phyloP scores from a whole-genome alignment of 2,329 filamentous ascomycete genomes.

The Diaporthe australafricana region DNA sequence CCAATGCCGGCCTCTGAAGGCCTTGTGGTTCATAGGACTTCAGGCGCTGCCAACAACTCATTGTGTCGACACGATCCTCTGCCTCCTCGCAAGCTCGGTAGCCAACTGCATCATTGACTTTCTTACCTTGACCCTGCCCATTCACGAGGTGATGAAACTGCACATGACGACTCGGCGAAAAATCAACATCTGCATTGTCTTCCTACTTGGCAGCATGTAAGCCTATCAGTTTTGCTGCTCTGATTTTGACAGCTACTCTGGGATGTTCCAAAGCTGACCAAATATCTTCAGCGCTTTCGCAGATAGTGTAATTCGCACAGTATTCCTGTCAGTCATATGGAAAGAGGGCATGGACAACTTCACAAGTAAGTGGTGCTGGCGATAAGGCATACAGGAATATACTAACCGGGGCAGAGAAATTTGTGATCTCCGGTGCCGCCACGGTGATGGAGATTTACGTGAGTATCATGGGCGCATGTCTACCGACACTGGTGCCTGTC shows the following conservation, averaged over 20 bases:
- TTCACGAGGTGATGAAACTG: not conserved
- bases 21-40: not conserved
- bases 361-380: not conserved
- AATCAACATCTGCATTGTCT: not conserved
- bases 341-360: not conserved
- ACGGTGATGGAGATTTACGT: conserved; percentile 39
- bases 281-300: not conserved
- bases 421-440: not conserved
- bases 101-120: not conserved
- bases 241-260: too few relatives aligned
- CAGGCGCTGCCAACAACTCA: not conserved
- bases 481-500: conserved; percentile 37
- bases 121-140: not conserved
- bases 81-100: not conserved
- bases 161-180: not conserved
- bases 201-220: conserved; percentile 2
- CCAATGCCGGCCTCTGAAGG: not conserved
- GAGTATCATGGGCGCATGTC: conserved; percentile 39
- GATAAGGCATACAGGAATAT: not conserved
- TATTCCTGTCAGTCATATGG: not conserved
- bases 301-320: not conserved
- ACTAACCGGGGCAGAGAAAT: not conserved
- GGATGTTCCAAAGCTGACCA: not conserved
- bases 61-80: not conserved
- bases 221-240: not conserved